phyloP scores from a whole-genome alignment of 352 stramenopile genomes.

The Globisporangium rhizosaccharum region DNA sequence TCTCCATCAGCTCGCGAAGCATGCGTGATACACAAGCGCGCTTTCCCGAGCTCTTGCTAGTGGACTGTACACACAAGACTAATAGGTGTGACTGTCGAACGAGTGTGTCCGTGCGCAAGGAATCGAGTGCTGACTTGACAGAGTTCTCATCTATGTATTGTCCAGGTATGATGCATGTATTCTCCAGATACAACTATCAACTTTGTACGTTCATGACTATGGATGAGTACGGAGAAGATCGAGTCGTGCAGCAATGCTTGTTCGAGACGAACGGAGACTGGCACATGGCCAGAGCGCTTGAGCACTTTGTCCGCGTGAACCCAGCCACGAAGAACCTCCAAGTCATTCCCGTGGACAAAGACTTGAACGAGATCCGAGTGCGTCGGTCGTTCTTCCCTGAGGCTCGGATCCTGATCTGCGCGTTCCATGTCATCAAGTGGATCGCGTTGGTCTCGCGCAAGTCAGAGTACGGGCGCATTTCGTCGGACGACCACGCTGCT shows the following conservation, averaged over 20 bases:
- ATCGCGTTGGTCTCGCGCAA: too few species aligned
- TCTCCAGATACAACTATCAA: slow-evolving; percentile 16
- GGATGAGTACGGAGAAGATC: slow-evolving; percentile 7
- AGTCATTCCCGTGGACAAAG: background rate
- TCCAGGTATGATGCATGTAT: background rate
- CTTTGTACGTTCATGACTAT: slow-evolving; percentile 15
- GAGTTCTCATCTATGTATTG: too few species aligned
- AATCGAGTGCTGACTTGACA: too few species aligned
- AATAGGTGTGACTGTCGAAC: too few species aligned
- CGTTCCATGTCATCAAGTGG: background rate
- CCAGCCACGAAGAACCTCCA: background rate
- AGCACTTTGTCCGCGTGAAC: background rate
- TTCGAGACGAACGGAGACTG: slow-evolving; percentile 14
- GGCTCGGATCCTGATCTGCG: background rate
- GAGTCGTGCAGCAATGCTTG: slow-evolving; percentile 11
- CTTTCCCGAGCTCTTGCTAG: too few species aligned
- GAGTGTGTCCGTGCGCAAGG: too few species aligned
- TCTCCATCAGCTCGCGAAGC: too few species aligned
- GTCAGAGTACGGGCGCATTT: too few species aligned
- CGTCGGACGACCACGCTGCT: too few species aligned
- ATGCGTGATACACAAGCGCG: too few species aligned
- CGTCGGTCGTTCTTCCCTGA: background rate
- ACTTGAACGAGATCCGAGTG: slow-evolving; percentile 1
- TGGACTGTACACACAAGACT: too few species aligned
- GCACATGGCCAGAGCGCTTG: slow-evolving; percentile 3